A percentile compares a stretch with the other conserved stretches of the same genome.
These are phyloP conservation scores for Fusarium acutatum DNA, from an alignment of 2,329 filamentous ascomycete species.

Conservation along the genomic window DNA sequence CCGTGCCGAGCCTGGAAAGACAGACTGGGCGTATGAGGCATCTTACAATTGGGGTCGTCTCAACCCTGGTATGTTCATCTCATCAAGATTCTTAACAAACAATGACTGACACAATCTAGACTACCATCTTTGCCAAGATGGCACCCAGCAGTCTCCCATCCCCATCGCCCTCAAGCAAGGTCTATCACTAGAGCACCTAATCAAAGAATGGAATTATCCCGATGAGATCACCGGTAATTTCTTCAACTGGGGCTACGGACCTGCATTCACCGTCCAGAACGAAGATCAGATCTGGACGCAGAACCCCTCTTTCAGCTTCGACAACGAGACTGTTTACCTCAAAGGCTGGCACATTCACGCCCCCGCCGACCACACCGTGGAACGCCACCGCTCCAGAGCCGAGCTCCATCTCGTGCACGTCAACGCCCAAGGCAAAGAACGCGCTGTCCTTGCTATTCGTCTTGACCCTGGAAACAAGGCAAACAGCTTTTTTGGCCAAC, in stretches of 20 bases:
- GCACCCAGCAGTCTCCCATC: slow-evolving; percentile 29
- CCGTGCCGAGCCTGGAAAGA: background rate
- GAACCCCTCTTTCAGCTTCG: slow-evolving; percentile 28
- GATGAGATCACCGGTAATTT: slow-evolving; percentile 13
- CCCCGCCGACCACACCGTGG: slow-evolving; percentile 30
- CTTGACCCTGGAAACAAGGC: slow-evolving; percentile 24
- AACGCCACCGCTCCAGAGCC: slow-evolving; percentile 29
- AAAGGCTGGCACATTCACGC: slow-evolving; percentile 35
- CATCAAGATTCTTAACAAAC: fast-evolving
- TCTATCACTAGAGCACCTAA: slow-evolving; percentile 18
- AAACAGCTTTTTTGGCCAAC: slow-evolving; percentile 6
- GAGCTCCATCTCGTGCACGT: slow-evolving; percentile 34
- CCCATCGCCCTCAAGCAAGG: slow-evolving; percentile 31
- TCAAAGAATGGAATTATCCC: slow-evolving; percentile 14
- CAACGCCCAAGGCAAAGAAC: slow-evolving; percentile 13
- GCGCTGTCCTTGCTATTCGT: slow-evolving; percentile 25
- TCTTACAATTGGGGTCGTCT: slow-evolving; percentile 33
- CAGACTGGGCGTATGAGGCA: slow-evolving; percentile 29
- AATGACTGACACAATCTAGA: background rate
- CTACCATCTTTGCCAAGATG: slow-evolving; percentile 30
- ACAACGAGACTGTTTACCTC: slow-evolving; percentile 33
- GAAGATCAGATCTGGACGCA: slow-evolving; percentile 10
- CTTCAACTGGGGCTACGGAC: slow-evolving; percentile 33
- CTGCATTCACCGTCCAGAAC: slow-evolving; percentile 26
- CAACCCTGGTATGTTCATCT: background rate